Evolutionary conservation across 805 yeast species (phyloP).

Genomic region (Yamadazyma ubonensis): DNA sequence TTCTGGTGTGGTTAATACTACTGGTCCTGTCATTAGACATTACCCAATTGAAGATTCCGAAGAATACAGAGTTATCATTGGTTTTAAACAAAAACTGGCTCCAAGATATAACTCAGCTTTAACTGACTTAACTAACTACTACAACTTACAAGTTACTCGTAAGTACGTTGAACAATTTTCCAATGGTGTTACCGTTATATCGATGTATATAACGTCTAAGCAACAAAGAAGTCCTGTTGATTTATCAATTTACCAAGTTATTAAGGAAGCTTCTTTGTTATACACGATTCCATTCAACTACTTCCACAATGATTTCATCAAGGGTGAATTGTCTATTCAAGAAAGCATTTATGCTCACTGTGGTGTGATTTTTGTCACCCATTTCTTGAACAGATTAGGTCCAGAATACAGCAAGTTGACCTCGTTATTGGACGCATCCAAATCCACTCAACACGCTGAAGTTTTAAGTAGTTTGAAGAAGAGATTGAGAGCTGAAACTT

Average conservation of each 20-base stretch:
- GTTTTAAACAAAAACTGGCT: slow-evolving; percentile 79
- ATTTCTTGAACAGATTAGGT: slow-evolving; percentile 91
- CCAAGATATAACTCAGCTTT: slow-evolving; percentile 86
- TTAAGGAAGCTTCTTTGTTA: slow-evolving; percentile 89
- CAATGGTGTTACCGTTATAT: slow-evolving; percentile 82
- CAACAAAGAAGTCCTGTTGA: slow-evolving; percentile 56
- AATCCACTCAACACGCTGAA: slow-evolving; percentile 68
- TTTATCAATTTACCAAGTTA: slow-evolving; percentile 80
- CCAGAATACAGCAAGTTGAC: slow-evolving; percentile 77
- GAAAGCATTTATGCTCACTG: slow-evolving; percentile 94
- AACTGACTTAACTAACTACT: slow-evolving; percentile 82
- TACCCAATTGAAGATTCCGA: slow-evolving; percentile 74
- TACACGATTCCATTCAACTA: slow-evolving; percentile 88
- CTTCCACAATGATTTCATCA: slow-evolving; percentile 70
- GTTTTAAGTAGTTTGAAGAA: slow-evolving; percentile 77
- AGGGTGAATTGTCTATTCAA: slow-evolving; percentile 82
- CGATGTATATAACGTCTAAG: slow-evolving; percentile 74
- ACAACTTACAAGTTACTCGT: slow-evolving; percentile 78
- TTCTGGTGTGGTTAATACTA: slow-evolving; percentile 62
- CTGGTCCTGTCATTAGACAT: slow-evolving; percentile 92
- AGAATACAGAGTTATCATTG: slow-evolving; percentile 86
- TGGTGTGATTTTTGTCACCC: slow-evolving; percentile 88
- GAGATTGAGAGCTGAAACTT: slow-evolving; percentile 89
- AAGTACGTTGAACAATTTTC: slow-evolving; percentile 93
- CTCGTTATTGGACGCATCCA: slow-evolving; percentile 58